These are phyloP conservation scores for Pythium pyrilobum DNA, from an alignment of 352 stramenopile species.

Conservation along the genomic window DNA sequence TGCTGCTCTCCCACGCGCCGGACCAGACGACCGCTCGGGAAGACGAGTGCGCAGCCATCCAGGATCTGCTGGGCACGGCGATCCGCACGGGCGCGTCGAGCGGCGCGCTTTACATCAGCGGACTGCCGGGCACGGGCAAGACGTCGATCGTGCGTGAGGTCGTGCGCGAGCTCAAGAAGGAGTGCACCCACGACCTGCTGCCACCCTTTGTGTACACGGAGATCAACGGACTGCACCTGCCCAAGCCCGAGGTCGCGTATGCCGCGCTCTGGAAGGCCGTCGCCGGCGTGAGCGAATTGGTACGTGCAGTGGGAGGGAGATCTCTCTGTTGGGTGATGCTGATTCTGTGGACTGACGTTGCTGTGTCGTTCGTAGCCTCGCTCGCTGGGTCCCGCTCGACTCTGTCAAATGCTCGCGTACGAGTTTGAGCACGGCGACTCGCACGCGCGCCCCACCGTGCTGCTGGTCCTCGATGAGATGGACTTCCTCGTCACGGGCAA, in stretches of 20 bases:
- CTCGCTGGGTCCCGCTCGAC: conserved; percentile 24
- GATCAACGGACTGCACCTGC: conserved; percentile 66
- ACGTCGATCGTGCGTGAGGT: conserved; percentile 72
- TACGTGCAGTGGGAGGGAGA: not conserved
- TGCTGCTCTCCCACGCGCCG: conserved; percentile 56
- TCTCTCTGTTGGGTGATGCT: too few species aligned
- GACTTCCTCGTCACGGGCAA: conserved; percentile 73
- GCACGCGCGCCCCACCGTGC: conserved; percentile 34
- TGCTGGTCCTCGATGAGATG: conserved; percentile 73
- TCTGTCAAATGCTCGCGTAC: conserved; percentile 41
- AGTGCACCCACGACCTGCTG: conserved; percentile 28
- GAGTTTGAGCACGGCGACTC: conserved; percentile 40
- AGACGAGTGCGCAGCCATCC: conserved; percentile 54
- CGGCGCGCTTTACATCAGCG: conserved; percentile 66
- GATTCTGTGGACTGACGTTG: too few species aligned
- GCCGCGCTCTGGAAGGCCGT: conserved; percentile 57
- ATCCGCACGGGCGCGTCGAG: conserved; percentile 46
- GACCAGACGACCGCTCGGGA: conserved; percentile 52
- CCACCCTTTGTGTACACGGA: conserved; percentile 56
- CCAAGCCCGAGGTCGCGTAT: conserved; percentile 61
- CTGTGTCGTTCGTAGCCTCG: conserved; percentile 2
- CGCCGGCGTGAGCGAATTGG: conserved; percentile 15
- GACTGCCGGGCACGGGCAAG: conserved; percentile 60
- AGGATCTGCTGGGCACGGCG: conserved; percentile 41
- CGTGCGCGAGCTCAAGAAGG: conserved; percentile 36